Evolutionary conservation across 2,329 filamentous ascomycete genomes (phyloP).

Genomic region (Exophiala viscosa): DNA sequence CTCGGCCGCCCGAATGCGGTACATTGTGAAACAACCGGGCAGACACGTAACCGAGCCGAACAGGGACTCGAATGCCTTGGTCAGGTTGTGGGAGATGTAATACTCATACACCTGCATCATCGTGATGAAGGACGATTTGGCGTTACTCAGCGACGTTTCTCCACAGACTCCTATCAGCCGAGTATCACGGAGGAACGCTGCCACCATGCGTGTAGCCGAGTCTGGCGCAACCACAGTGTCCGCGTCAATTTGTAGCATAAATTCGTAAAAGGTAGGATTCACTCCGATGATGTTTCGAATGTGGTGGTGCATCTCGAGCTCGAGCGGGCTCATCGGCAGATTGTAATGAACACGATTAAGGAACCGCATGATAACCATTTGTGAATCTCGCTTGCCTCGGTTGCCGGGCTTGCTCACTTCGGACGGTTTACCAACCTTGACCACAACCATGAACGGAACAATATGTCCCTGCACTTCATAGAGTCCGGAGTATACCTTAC

Average conservation of each 20-base stretch:
- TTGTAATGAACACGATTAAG: slow-evolving; percentile 99
- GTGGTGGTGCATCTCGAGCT: slow-evolving; percentile 97
- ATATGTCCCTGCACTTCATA: slow-evolving; percentile 98
- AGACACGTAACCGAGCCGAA: slow-evolving; percentile 97
- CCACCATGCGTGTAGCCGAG: slow-evolving; percentile 85
- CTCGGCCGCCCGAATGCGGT: slow-evolving; percentile 89
- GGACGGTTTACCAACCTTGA: slow-evolving; percentile 89
- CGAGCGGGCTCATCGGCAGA: slow-evolving; percentile 88
- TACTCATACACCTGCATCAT: slow-evolving; percentile 99
- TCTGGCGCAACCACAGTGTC: slow-evolving; percentile 91
- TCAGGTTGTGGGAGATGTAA: slow-evolving; percentile 96
- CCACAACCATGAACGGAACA: slow-evolving; percentile 92
- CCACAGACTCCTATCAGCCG: slow-evolving; percentile 91
- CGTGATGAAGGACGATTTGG: slow-evolving; percentile 87
- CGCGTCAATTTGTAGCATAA: slow-evolving; percentile 91
- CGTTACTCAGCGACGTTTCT: slow-evolving; percentile 89
- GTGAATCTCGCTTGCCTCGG: slow-evolving; percentile 97
- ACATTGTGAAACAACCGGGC: slow-evolving; percentile 99
- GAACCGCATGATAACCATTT: slow-evolving; percentile 98
- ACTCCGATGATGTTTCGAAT: slow-evolving; percentile 98
- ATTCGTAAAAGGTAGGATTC: slow-evolving; percentile 98
- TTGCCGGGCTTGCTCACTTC: slow-evolving; percentile 78
- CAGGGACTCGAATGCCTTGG: slow-evolving; percentile 94
- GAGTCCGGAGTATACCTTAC: slow-evolving; percentile 93
- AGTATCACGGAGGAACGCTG: slow-evolving; percentile 86